Conservation (phyloP, 2,329 filamentous ascomycete species). For the Diplodia seriata region DNA sequence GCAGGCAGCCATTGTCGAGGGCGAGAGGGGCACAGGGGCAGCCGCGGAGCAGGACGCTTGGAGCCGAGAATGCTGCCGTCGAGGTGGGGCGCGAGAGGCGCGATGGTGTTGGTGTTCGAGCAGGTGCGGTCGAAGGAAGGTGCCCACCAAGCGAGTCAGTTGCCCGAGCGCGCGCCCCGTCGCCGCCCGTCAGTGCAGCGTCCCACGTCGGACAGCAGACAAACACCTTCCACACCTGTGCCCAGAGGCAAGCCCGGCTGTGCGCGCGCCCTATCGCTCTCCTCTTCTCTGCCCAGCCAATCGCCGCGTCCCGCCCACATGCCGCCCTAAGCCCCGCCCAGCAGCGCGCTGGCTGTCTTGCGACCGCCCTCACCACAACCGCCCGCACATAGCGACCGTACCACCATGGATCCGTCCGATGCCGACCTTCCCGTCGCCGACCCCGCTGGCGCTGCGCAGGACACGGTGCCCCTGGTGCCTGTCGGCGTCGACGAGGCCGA, state of each 20-base stretch:
- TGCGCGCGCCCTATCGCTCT: neutral
- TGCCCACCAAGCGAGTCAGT: neutral
- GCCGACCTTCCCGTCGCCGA: conserved; percentile 19
- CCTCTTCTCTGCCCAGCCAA: conserved; percentile 6
- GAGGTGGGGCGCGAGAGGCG: conserved; percentile 1
- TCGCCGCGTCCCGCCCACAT: conserved; percentile 13
- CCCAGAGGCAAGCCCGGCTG: neutral
- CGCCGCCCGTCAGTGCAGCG: neutral
- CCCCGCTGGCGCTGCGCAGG: conserved; percentile 7
- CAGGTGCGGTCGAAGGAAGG: too few species aligned
- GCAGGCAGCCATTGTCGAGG: neutral
- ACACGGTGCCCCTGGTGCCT: conserved; percentile 43
- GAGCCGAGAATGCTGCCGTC: neutral
- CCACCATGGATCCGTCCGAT: conserved; percentile 27
- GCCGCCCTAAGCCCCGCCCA: conserved; percentile 25
- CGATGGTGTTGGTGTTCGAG: neutral
- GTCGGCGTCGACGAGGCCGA: conserved; percentile 48
- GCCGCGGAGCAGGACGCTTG: neutral
- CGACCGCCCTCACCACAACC: conserved; percentile 10
- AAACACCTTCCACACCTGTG: conserved; percentile 11
- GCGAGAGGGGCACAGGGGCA: conserved; percentile 10
- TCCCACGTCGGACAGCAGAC: conserved; percentile 26
- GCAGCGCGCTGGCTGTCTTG: conserved; percentile 23
- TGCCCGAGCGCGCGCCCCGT: neutral
- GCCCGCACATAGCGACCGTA: conserved; percentile 2